Percentiles rank a stretch among this genome's conserved stretches.
Conservation (phyloP, 2,329 filamentous ascomycete species). For the Trichoderma lentiforme region DNA sequence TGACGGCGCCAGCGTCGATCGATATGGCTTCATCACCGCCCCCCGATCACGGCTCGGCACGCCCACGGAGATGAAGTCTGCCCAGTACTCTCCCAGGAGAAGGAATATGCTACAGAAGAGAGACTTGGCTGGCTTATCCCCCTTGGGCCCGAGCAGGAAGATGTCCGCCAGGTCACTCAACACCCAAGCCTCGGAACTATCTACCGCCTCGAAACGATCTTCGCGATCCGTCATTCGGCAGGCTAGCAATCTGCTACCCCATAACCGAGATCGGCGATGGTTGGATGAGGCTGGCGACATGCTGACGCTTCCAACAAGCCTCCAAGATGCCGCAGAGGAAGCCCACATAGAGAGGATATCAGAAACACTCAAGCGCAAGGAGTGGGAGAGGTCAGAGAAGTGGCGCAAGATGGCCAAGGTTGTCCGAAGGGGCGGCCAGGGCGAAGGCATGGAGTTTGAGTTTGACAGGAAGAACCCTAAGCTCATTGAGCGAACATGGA, state of each 20-base stretch:
- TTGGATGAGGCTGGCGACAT: slow-evolving; percentile 67
- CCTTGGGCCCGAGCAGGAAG: slow-evolving; percentile 51
- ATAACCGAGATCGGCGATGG: slow-evolving; percentile 58
- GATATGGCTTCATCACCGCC: slow-evolving; percentile 63
- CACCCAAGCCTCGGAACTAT: slow-evolving; percentile 53
- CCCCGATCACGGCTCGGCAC: slow-evolving; percentile 43
- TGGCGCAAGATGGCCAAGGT: slow-evolving; percentile 65
- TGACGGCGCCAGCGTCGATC: slow-evolving; percentile 58
- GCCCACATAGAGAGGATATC: slow-evolving; percentile 50
- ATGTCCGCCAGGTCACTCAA: slow-evolving; percentile 57
- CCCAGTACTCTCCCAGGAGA: slow-evolving; percentile 44
- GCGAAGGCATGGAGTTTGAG: slow-evolving; percentile 63
- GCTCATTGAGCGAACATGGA: slow-evolving; percentile 89
- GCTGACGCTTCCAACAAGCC: slow-evolving; percentile 57
- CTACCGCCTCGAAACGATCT: slow-evolving; percentile 50
- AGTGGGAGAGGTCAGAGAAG: slow-evolving; percentile 61
- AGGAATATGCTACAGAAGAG: slow-evolving; percentile 44
- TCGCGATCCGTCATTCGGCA: slow-evolving; percentile 55
- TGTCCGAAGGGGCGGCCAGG: slow-evolving; percentile 48
- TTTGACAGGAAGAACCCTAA: slow-evolving; percentile 84
- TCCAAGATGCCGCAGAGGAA: slow-evolving; percentile 56
- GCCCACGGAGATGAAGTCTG: slow-evolving; percentile 40
- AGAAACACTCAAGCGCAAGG: slow-evolving; percentile 59
- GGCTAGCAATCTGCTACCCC: slow-evolving; percentile 56
- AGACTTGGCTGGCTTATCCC: slow-evolving; percentile 34